Conservation (phyloP, 176 grass and related monocot species). For the Puya raimondii region DNA sequence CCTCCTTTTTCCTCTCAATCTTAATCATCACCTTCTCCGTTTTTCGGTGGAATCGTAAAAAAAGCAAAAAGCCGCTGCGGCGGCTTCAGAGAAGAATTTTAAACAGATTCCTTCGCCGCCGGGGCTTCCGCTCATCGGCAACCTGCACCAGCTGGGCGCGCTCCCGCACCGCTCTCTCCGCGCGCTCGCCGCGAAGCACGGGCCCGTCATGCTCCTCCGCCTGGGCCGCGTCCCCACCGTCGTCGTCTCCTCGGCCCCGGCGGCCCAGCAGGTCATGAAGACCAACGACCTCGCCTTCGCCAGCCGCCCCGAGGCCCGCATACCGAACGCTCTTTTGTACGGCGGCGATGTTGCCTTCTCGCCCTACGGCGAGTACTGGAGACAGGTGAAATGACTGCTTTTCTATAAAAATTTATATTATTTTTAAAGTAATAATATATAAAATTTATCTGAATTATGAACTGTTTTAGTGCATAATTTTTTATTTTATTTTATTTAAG, state of each 20-base stretch:
- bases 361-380: constrained; percentile 35
- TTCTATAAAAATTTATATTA: no score
- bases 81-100: neutral
- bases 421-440: no score
- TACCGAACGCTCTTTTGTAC: constrained; percentile 19
- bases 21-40: constrained; percentile 1
- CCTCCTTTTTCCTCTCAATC: neutral
- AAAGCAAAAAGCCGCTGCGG: no score
- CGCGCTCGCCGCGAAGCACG: constrained; percentile 8
- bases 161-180: constrained; percentile 31
- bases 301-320: constrained; percentile 16
- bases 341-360: constrained; percentile 27
- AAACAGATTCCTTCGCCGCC: constrained; percentile 25
- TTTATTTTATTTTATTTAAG: no score
- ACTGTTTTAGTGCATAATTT: no score
- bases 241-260: constrained; percentile 38
- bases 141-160: constrained; percentile 41
- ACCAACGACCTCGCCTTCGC: constrained; percentile 29
- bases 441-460: no score
- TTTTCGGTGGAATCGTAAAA: neutral
- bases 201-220: constrained; percentile 19
- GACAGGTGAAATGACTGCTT: neutral
- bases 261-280: constrained; percentile 28
- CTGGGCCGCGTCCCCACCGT: constrained; percentile 17
- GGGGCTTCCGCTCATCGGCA: constrained; percentile 37